Conservation (phyloP, 192 early-diverging fungal genomes). For the Backusella liffmaniae region DNA sequence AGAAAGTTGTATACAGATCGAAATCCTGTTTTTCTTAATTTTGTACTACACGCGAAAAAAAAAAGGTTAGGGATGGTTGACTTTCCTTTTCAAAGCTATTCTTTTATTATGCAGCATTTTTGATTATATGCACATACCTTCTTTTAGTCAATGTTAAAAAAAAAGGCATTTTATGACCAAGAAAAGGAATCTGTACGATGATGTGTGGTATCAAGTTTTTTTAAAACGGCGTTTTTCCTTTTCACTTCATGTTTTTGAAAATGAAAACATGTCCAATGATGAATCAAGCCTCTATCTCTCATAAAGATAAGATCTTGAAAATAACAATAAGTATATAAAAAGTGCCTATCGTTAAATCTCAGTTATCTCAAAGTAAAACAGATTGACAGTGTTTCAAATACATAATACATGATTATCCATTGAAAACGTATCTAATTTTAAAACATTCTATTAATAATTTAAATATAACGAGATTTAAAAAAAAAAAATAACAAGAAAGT, state of each 20-base stretch:
- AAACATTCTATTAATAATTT: background rate
- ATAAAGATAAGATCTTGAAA: background rate
- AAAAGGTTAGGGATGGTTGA: no score
- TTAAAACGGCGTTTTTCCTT: background rate
- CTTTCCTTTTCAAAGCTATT: no score
- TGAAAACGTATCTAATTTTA: background rate
- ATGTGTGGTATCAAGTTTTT: background rate
- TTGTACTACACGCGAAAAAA: no score
- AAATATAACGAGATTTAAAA: background rate
- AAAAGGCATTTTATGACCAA: no score
- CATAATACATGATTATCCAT: no score
- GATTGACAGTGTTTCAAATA: background rate
- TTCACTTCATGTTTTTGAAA: background rate
- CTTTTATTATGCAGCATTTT: no score
- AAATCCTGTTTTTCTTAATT: no score
- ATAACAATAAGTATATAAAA: background rate
- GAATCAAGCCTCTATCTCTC: background rate
- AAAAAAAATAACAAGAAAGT: no score
- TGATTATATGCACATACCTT: no score
- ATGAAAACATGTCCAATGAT: background rate
- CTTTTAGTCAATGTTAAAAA: background rate
- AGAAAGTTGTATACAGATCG: no score
- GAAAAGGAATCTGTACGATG: background rate
- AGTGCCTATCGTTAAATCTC: background rate
- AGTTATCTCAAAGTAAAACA: background rate